Evolutionary conservation across 345 rosid genomes (phyloP).

Genomic region (Eucalyptus regnans): DNA sequence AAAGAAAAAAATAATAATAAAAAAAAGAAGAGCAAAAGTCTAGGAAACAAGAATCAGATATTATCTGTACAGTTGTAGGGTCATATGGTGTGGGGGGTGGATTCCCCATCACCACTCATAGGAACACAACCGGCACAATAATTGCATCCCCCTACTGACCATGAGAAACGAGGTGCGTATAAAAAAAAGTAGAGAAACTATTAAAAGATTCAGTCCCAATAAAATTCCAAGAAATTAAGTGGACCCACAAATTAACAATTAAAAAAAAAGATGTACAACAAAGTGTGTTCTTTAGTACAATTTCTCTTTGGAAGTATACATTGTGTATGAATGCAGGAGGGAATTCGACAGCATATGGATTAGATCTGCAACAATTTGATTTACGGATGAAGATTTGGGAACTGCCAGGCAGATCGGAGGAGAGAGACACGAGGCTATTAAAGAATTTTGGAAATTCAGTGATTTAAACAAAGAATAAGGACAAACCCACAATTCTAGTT

Average conservation of each 20-base stretch:
- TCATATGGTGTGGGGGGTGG: background rate
- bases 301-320: background rate
- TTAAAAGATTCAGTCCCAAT: background rate
- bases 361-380: background rate
- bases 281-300: background rate
- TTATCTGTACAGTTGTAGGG: background rate
- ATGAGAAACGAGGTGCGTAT: slow-evolving; percentile 5
- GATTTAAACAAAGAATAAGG: background rate
- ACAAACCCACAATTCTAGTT: background rate
- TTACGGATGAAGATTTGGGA: background rate
- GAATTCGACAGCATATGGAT: background rate
- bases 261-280: background rate
- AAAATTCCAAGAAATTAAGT: background rate
- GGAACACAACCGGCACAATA: slow-evolving; percentile 5
- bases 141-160: slow-evolving; percentile 12
- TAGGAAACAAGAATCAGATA: background rate
- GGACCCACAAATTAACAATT: background rate
- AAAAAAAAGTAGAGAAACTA: background rate
- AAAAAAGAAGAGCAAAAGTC: background rate
- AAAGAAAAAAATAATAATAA: background rate
- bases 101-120: background rate
- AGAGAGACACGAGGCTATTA: background rate
- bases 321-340: background rate
- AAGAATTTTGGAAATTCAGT: background rate
- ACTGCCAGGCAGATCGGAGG: background rate